Evolutionary conservation across 148 eudicot genomes (phyloP), one percentile per base, ranked within the genome.

Genomic region (Fagopyrum esculentum): DNA sequence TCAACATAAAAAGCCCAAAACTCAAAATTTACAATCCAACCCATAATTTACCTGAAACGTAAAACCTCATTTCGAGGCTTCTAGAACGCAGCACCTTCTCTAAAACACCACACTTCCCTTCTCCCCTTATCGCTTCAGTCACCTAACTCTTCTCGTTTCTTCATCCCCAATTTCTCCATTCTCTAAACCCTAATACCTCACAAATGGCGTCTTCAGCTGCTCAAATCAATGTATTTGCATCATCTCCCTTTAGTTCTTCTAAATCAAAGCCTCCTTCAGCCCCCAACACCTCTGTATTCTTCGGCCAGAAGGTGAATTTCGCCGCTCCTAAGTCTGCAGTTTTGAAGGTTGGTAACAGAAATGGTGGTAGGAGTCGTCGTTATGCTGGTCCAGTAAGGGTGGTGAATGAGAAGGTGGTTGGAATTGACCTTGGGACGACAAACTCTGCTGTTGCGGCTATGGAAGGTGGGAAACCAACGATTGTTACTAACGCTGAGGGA

Each of bases 381-480:
- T 56, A 47, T 30, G 79, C 48, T 10, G 81, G 83, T 0, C 83
- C 88, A 6, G 68, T 91, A 4, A 78, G 87, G 45, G 89, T 93
- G 5, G 86, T 82, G 35, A 80, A 80, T 9, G 98, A 93, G 87
- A 93, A 94, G 64, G 98, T 94, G 17, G 98, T 94, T 7, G 98
- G 98, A 7, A 94, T 94, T 74, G 98, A 94, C 75, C 85, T 94
- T 4, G 98, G 98, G 2, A 94, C 98, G 0, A 94, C 98, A 0
- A 94, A 94, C 80, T 94, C 98, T 0, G 98, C 98, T 0, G 98
- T 94, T 68, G 98, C 97, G 9, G 98, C 96, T 1, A 94, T 94
- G 98, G 98, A 94, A 55, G 98, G 98, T 0, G 98, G 98, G 8
- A 94, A 94, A 80, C 98, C 98, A 9, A 86, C 93, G 0, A 94